Evolutionary conservation across 495 filamentous ascomycete species (phyloP).

Genomic region (Thermothielavioides terrestris): DNA sequence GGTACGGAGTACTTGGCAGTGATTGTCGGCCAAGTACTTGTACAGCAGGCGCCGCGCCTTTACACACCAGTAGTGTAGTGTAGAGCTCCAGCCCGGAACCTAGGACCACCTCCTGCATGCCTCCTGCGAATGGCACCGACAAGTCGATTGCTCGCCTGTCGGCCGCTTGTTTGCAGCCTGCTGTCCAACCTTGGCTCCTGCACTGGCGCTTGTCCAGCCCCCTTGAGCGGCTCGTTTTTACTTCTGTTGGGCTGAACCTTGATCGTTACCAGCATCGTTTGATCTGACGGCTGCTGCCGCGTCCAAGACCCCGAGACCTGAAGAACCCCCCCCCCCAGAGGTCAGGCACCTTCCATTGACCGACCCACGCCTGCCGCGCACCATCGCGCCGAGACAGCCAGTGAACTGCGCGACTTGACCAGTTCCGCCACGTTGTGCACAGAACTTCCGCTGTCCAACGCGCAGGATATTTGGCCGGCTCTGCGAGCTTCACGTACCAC

Average conservation of each 20-base stretch:
- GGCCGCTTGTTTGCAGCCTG: neutral
- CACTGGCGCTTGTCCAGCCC: neutral
- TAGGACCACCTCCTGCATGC: constrained; percentile 10
- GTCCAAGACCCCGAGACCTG: too few relatives aligned
- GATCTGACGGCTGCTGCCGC: too few relatives aligned
- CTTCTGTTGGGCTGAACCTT: neutral
- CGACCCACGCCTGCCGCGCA: constrained; percentile 3
- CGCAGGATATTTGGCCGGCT: neutral
- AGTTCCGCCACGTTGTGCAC: neutral
- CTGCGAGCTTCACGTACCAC: neutral
- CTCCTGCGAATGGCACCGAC: constrained; percentile 2
- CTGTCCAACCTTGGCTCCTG: neutral
- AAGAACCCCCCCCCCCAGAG: too few relatives aligned
- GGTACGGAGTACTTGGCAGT: constrained; percentile 19
- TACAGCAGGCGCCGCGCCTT: too few relatives aligned
- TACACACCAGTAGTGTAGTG: too few relatives aligned
- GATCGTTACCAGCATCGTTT: neutral
- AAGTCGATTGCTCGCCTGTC: constrained; percentile 9
- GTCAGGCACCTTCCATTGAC: too few relatives aligned
- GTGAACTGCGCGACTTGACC: neutral
- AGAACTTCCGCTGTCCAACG: neutral
- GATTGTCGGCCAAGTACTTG: constrained; percentile 7
- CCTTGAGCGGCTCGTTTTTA: neutral
- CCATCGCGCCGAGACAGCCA: constrained; percentile 2
- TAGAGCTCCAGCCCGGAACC: too few relatives aligned